phyloP scores from a whole-genome alignment of 768 basidiomycete species.

The Mycena galericulata region DNA sequence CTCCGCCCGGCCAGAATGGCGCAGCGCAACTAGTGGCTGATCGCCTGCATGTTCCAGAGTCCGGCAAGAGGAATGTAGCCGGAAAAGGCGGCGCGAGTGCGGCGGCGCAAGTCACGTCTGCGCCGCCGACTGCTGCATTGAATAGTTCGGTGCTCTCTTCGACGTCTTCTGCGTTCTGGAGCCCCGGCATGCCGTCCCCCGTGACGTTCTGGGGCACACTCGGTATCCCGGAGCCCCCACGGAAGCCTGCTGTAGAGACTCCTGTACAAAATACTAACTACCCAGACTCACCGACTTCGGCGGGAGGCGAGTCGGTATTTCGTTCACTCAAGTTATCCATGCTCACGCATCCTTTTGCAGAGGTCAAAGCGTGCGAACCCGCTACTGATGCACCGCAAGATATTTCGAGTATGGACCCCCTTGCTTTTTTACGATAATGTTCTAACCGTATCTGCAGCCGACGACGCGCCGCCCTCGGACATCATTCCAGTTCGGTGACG shows the following conservation, averaged over 20 bases:
- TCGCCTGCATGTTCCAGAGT: conserved; percentile 57
- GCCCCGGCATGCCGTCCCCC: conserved; percentile 30
- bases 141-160: conserved; percentile 22
- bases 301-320: conserved; percentile 19
- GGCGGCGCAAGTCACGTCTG: conserved; percentile 4
- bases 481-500: conserved; percentile 38
- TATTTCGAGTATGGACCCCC: conserved; percentile 17
- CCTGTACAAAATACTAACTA: conserved; percentile 11
- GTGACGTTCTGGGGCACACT: conserved; percentile 26
- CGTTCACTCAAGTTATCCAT: neutral
- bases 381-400: conserved; percentile 14
- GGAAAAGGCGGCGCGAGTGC: conserved; percentile 7
- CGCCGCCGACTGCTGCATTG: neutral
- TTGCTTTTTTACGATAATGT: neutral
- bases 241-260: neutral
- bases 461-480: conserved; percentile 18
- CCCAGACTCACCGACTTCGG: conserved; percentile 25
- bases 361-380: conserved; percentile 4
- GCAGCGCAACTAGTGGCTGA: conserved; percentile 58
- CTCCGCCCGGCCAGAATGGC: conserved; percentile 60
- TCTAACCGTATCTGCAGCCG: conserved; percentile 18
- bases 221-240: conserved; percentile 23
- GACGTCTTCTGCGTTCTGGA: conserved; percentile 29
- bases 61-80: conserved; percentile 46
- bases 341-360: conserved; percentile 7